phyloP scores from a whole-genome alignment of 2,329 filamentous ascomycete species.

The Fusarium mexicanum region DNA sequence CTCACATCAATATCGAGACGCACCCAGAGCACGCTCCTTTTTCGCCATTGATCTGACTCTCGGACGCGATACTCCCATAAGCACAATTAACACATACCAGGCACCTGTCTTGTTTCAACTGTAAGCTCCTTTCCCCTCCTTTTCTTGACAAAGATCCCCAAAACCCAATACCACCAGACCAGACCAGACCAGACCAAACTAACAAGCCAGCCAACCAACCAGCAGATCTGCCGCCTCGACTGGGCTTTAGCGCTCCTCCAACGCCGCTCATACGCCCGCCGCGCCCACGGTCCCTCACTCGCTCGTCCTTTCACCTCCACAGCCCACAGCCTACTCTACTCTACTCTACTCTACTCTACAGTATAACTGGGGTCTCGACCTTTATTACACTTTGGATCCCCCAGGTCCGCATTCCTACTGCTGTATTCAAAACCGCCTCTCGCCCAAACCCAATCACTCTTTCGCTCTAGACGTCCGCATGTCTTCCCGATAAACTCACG shows the following conservation, averaged over 20 bases:
- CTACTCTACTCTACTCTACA: background rate
- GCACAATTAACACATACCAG: conserved; percentile 27
- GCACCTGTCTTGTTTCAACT: conserved; percentile 19
- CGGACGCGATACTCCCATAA: conserved; percentile 22
- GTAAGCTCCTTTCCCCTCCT: conserved; percentile 31
- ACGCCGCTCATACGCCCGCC: conserved; percentile 33
- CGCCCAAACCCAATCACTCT: conserved; percentile 13
- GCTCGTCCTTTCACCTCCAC: conserved; percentile 24
- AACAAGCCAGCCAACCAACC: conserved; percentile 27
- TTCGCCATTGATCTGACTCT: conserved; percentile 1
- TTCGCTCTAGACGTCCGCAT: conserved; percentile 17
- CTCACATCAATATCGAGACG: background rate
- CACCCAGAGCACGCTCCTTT: background rate
- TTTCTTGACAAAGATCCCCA: conserved; percentile 31
- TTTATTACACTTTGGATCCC: conserved; percentile 39
- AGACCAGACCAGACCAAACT: background rate
- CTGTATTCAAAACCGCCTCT: conserved; percentile 21
- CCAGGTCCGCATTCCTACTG: conserved; percentile 39
- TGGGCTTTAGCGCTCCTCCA: conserved; percentile 34
- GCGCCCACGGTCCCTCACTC: conserved; percentile 18
- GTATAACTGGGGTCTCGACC: conserved; percentile 29
- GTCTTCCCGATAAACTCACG: conserved; percentile 35
- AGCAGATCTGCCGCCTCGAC: conserved; percentile 36
- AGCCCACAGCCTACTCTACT: conserved; percentile 21
- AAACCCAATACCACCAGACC: conserved; percentile 24